Evolutionary conservation across 2,329 filamentous ascomycete species (phyloP), one percentile per base, ranked within the genome.

Genomic region (Aspergillus puulaauensis): DNA sequence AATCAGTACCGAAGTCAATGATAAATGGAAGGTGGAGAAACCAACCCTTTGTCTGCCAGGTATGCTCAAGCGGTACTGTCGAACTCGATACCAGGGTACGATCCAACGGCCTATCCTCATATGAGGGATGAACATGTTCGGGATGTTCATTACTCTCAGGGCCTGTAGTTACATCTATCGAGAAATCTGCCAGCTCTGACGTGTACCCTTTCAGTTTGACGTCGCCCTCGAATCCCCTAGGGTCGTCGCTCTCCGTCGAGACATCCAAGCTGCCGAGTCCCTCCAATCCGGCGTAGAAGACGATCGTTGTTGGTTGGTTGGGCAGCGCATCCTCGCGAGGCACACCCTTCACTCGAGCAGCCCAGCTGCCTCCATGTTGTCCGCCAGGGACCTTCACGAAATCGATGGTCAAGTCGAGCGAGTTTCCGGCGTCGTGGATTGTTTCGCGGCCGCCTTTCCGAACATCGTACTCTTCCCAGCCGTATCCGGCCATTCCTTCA

Each of bases 381-480:
- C 92, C 93, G 21, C 93, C 92, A 2, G 93, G 90, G 37, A 96
- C 83, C 77, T 98, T 99, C 70, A 97, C 86, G 75, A 98, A 97
- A 52, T 91, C 90, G 44, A 93, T 97, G 8, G 90, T 96, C 61
- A 99, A 84, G 76, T 98, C 93, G 64, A 99, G 83, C 57, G 84
- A 85, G 76, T 99, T 99, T 49, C 85, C 89, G 54, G 88, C 87
- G 73, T 99, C 95, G 70, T 96, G 91, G 59, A 99, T 93, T 0
- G 90, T 90, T 76, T 99, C 91, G 21, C 90, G 82, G 56, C 95
- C 95, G 61, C 95, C 95, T 56, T 83, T 89, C 57, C 95, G 84
- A 21, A 92, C 88, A 75, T 99, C 95, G 74, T 96, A 99, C 73
- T 96, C 91, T 68, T 98, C 93, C 95, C 95, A 99, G 61, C 95